Evolutionary conservation across 179 eudicot species (phyloP), one percentile per base, ranked within the genome.

Genomic region (Heliamphora pulchella): DNA sequence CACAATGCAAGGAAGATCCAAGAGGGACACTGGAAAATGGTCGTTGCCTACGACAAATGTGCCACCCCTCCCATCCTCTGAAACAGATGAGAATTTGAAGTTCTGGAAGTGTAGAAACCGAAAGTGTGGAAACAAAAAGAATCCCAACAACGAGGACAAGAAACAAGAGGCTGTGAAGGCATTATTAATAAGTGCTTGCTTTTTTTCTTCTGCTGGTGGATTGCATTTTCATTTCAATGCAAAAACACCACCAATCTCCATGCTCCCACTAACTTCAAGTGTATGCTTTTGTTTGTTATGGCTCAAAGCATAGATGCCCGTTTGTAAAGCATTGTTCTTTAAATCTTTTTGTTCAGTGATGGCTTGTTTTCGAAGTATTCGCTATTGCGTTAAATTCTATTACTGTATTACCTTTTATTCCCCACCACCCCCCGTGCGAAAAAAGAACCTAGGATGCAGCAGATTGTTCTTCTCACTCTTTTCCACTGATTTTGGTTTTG

Each of bases 51-150:
- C 87, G 79, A 68, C 80, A 85, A 96, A 96, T 71, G 90, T 87
- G 51, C 98, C 98, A 79, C 79, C 91, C 86, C 96, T 89, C 75
- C 98, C 99, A 82, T 96, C 97, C 85, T 96, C 99, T 96, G 89
- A 85, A 80, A 73, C 50, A 79, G n/a, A 66, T 22, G 77, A 10
- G 15, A 9, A 53, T 46, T 47, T 10, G 5, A 11, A 5, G 57
- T 14, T 76, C 8, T 76, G 43, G 31, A 76, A 22, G 70, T 61
- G 5, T 14, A 46, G 57, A 39, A 76, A 76, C 44, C 54, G 18
- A 76, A 62, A 4, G 70, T 62, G 4, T 62, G 9, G 7, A 76
- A 76, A 68, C 9, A 10, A 43, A 68, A 68, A 68, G 50, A 14
- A 43, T 11, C 31, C 31, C 50, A 5, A 43, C 2, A 13, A 68